A percentile compares a stretch with the other conserved stretches of the same genome.
phyloP scores from a whole-genome alignment of 148 eudicot genomes.

The Rhododendron mucronatum region DNA sequence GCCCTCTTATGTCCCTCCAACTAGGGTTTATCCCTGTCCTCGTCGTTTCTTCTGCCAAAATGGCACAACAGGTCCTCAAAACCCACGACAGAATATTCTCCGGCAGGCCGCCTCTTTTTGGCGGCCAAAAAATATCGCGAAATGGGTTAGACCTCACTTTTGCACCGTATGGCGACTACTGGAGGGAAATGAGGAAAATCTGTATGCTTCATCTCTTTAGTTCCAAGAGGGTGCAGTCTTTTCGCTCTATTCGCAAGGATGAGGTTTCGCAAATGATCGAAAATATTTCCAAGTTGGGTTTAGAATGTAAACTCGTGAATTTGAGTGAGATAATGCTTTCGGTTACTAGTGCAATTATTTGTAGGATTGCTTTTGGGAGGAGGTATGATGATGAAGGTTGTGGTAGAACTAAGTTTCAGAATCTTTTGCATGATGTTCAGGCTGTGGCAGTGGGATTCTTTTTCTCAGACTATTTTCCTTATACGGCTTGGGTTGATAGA shows the following conservation, averaged over 20 bases:
- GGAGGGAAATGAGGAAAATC: conserved; percentile 2
- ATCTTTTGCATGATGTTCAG: background rate
- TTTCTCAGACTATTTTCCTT: conserved; percentile 7
- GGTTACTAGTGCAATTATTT: background rate
- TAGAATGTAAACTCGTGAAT: background rate
- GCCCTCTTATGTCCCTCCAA: conserved; percentile 2
- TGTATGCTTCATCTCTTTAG: background rate
- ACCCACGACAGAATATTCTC: background rate
- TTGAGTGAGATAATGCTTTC: conserved; percentile 5
- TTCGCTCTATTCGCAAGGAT: background rate
- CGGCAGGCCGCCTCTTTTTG: background rate
- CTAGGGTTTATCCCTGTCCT: background rate
- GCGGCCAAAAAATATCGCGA: background rate
- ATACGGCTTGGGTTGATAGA: conserved; percentile 2
- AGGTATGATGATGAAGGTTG: background rate
- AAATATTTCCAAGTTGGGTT: background rate
- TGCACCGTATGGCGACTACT: background rate
- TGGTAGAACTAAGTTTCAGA: conserved; percentile 2
- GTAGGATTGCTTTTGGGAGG: background rate
- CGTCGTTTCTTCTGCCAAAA: conserved; percentile 3
- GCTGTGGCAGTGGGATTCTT: background rate
- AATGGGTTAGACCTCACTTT: background rate
- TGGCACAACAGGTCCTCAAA: background rate
- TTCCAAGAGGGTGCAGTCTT: conserved; percentile 3
- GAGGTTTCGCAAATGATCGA: background rate